Conservation (phyloP, 225 moss, liverwort and hornwort genomes). For the Polytrichum commune region DNA sequence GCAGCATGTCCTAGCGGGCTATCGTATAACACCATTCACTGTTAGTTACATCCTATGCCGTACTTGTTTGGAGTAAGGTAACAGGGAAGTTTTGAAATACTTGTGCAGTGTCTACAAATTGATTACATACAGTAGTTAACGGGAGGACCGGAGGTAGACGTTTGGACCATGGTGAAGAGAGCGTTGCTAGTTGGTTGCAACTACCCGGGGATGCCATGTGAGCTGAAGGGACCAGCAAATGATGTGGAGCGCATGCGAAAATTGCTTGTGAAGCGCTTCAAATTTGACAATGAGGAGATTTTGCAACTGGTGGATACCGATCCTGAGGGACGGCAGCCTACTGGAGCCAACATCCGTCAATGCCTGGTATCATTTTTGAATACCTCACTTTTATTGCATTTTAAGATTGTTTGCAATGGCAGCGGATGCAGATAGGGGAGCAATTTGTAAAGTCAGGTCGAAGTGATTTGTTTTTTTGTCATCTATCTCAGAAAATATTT, state of each 20-base stretch:
- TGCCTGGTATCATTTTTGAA: slow-evolving; percentile 9
- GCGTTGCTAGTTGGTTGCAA: slow-evolving; percentile 39
- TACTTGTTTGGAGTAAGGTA: too few relatives aligned
- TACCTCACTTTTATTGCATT: background rate
- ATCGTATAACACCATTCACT: too few relatives aligned
- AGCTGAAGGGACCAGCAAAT: slow-evolving; percentile 32
- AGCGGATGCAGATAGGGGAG: too few relatives aligned
- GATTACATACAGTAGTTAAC: too few relatives aligned
- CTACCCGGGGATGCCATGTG: slow-evolving; percentile 29
- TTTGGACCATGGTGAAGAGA: slow-evolving; percentile 30
- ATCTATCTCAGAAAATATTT: too few relatives aligned
- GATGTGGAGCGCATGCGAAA: slow-evolving; percentile 33
- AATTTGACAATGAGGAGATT: slow-evolving; percentile 26
- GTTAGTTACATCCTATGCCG: too few relatives aligned
- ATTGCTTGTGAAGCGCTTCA: slow-evolving; percentile 21
- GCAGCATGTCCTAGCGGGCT: too few relatives aligned
- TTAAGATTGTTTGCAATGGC: too few relatives aligned
- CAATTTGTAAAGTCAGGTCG: too few relatives aligned
- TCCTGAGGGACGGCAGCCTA: slow-evolving; percentile 16
- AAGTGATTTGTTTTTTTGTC: too few relatives aligned
- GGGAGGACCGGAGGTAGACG: background rate
- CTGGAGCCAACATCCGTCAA: slow-evolving; percentile 26
- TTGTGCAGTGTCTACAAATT: too few relatives aligned
- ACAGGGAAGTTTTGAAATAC: too few relatives aligned
- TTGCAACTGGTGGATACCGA: slow-evolving; percentile 28